Percentiles rank a stretch among this genome's conserved stretches.
phyloP scores from a whole-genome alignment of 2,329 filamentous ascomycete species.

The Anisogramma anomala region DNA sequence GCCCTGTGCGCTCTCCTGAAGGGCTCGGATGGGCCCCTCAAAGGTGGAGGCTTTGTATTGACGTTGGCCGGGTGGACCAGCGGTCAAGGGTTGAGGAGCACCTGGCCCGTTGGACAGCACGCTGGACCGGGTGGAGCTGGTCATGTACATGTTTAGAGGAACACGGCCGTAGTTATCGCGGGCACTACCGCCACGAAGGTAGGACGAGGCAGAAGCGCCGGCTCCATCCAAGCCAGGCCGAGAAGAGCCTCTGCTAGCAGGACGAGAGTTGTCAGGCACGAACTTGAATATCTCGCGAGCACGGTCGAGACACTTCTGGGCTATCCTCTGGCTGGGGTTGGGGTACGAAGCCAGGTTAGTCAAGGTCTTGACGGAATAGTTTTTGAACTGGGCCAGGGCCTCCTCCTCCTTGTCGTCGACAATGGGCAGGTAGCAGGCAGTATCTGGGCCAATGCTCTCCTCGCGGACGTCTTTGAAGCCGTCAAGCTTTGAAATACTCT shows the following conservation, averaged over 20 bases:
- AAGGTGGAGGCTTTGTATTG: constrained; percentile 35
- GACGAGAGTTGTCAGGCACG: constrained; percentile 13
- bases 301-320: constrained; percentile 33
- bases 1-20: constrained; percentile 19
- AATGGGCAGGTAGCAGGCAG: constrained; percentile 15
- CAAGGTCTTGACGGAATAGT: constrained; percentile 35
- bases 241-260: constrained; percentile 14
- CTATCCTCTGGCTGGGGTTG: constrained; percentile 42
- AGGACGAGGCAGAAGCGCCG: not conserved
- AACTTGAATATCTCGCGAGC: constrained; percentile 14
- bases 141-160: constrained; percentile 12
- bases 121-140: constrained; percentile 14
- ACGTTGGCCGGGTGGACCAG: constrained; percentile 43
- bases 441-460: constrained; percentile 17
- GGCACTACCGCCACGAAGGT: not conserved
- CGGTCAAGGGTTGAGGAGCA: constrained; percentile 39
- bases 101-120: constrained; percentile 26
- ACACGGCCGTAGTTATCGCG: constrained; percentile 12
- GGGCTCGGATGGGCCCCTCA: constrained; percentile 27
- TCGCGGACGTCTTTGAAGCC: constrained; percentile 4
- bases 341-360: constrained; percentile 44
- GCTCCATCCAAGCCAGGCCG: constrained; percentile 4
- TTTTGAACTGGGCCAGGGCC: constrained; percentile 23
- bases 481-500: not conserved
- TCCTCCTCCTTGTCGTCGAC: constrained; percentile 20